Base-by-base conservation (phyloP, 2,329 filamentous ascomycete species). In the Colletotrichum tamarilloi region DNA sequence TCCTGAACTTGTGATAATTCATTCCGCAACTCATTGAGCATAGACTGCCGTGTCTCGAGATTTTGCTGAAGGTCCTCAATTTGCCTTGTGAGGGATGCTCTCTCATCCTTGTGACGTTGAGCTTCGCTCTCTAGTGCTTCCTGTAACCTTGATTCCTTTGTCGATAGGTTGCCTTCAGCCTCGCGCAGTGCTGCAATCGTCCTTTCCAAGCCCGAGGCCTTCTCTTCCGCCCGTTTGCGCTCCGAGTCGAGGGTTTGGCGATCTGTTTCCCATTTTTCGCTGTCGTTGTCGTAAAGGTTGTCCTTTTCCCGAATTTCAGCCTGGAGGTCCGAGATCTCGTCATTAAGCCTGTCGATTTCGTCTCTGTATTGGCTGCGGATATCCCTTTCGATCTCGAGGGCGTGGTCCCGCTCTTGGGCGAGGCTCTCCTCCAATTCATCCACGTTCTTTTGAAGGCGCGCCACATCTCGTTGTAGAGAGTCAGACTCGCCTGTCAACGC, bases 21-120 rank as follows among this genome's bases (percentile, higher is more conserved):
- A 65, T 87, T 88, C 65, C 92, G 89, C 30, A 93, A 85, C 62
- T 90, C 88, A 22, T 92, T 92, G 6, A 94, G 81, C 56, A 90
- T 86, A n/a, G 87, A 84, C 78, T 93, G 90, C 75, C 92, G 91
- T 32, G 89, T 85, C 68, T 92, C 88, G 14, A 97, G 86, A 71
- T 95, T 93, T 60, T 91, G 88, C 77, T 93, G 92, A 11, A 97
- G 86, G 63, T 93, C 92, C 59, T 93, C 89, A 64, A 97, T 90
- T 80, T 97, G 94, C n/a, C 89, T 88, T 74, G 86, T 90, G 63
- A 97, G 85, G 8, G 92, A 84, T 12, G 89, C 89, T 79, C 96
- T 93, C 77, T 96, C 93, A 68, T 89, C 90, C 75, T 88, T 88
- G 78, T 97, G 92, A 28, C 93, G 91, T 75, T 94, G 89, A 59